Percentiles rank a stretch among this genome's conserved stretches.
Conservation (phyloP, 305 asterid genomes). For the Ruellia speciosa region DNA sequence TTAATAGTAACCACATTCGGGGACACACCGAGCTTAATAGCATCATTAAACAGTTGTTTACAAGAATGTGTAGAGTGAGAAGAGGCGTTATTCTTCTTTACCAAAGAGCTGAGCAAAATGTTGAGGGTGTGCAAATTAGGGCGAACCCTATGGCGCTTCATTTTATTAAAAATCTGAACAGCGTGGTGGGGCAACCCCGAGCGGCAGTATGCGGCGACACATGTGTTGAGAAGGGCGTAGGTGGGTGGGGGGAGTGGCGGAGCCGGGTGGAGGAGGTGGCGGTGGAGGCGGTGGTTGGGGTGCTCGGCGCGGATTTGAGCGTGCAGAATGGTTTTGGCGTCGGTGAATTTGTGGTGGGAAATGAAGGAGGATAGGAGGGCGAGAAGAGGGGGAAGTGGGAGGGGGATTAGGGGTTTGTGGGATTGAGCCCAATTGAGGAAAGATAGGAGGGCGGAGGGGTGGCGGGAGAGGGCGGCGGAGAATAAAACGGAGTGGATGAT, state of each 20-base stretch:
- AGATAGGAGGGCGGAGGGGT: conserved; percentile 46
- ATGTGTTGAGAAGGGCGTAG: conserved; percentile 44
- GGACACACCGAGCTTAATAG: conserved; percentile 43
- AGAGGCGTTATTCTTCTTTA: conserved; percentile 37
- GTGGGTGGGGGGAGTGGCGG: conserved; percentile 49
- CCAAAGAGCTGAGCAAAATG: conserved; percentile 46
- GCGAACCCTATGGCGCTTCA: conserved; percentile 49
- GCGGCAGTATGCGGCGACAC: conserved; percentile 56
- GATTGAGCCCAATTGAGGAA: conserved; percentile 50
- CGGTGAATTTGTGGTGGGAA: conserved; percentile 38
- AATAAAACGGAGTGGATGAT: conserved; percentile 57
- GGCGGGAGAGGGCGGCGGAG: conserved; percentile 39
- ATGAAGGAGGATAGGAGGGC: conserved; percentile 47
- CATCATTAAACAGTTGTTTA: conserved; percentile 59
- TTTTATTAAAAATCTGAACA: conserved; percentile 57
- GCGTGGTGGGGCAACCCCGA: conserved; percentile 57
- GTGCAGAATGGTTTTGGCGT: conserved; percentile 50
- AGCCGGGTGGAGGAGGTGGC: conserved; percentile 52
- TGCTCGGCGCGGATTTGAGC: conserved; percentile 55
- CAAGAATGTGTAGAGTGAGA: conserved; percentile 40
- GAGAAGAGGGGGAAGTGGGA: conserved; percentile 48
- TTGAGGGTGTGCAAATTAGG: conserved; percentile 49
- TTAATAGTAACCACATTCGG: conserved; percentile 60
- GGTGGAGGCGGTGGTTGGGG: conserved; percentile 54
- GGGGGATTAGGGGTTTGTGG: conserved; percentile 31